These are phyloP conservation scores for Chenopodium berlandieri DNA, from an alignment of 148 eudicot species.

Conservation along the genomic window DNA sequence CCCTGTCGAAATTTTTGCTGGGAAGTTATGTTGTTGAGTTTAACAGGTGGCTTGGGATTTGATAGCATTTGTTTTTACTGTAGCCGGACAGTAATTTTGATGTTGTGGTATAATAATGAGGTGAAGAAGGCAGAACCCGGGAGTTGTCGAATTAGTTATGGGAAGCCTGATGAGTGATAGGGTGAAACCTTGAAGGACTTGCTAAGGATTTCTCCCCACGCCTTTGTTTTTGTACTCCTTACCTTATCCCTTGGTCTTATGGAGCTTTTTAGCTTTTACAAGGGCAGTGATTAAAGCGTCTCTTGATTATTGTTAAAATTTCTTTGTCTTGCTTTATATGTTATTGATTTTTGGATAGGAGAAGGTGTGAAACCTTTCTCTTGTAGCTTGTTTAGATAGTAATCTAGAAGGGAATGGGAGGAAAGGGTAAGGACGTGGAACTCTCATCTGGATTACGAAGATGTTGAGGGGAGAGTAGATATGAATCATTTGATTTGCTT, in stretches of 20 bases:
- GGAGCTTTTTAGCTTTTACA: neutral
- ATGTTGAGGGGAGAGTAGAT: neutral
- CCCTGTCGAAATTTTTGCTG: neutral
- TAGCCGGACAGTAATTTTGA: neutral
- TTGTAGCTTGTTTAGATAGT: neutral
- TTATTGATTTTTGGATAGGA: neutral
- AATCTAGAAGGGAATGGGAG: neutral
- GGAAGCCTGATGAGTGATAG: neutral
- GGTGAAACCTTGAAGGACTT: neutral
- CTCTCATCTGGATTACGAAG: neutral
- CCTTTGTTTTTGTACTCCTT: neutral
- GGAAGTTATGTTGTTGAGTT: neutral
- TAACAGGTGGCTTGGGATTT: neutral
- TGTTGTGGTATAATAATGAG: neutral
- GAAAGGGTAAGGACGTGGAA: neutral
- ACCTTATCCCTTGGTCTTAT: neutral
- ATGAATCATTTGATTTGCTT: neutral
- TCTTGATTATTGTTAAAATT: neutral
- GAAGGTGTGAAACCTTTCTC: neutral
- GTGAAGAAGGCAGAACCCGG: neutral
- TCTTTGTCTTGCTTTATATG: neutral
- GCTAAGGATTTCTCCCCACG: neutral
- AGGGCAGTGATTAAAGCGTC: neutral
- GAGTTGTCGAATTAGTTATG: neutral
- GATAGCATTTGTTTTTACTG: neutral